Evolutionary conservation across 345 rosid species (phyloP).

Genomic region (Hirschfeldia incana): DNA sequence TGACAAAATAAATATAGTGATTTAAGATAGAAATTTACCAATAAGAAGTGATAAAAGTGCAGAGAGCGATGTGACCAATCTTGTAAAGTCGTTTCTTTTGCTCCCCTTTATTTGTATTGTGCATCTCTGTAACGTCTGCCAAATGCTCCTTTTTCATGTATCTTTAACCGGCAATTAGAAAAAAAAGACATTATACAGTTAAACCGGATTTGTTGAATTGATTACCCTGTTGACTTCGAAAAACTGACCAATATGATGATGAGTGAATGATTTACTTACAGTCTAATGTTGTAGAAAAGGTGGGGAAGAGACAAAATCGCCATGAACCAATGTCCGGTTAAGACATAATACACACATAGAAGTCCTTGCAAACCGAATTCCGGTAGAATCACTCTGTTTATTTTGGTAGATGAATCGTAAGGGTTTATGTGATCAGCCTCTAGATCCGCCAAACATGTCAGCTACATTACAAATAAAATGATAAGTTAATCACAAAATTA

Average conservation of each 20-base stretch:
- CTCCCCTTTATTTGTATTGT: constrained; percentile 75
- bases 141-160: constrained; percentile 63
- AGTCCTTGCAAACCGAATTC: constrained; percentile 61
- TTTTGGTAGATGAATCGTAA: constrained; percentile 63
- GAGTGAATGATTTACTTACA: constrained; percentile 44
- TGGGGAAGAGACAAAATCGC: constrained; percentile 52
- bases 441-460: constrained; percentile 71
- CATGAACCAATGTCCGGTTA: constrained; percentile 80
- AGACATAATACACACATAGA: constrained; percentile 50
- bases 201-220: neutral
- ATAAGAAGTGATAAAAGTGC: constrained; percentile 69
- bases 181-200: neutral
- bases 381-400: constrained; percentile 60
- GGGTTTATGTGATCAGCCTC: constrained; percentile 72
- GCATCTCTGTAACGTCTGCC: constrained; percentile 89
- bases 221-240: neutral
- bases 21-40: constrained; percentile 50
- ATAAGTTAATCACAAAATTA: neutral
- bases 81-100: constrained; percentile 82
- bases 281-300: constrained; percentile 60
- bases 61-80: constrained; percentile 62
- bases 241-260: neutral
- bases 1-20: too few relatives aligned
- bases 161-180: constrained; percentile 41
- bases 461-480: constrained; percentile 41